Conservation (phyloP, 768 basidiomycete genomes). For the Russula vinacea region DNA sequence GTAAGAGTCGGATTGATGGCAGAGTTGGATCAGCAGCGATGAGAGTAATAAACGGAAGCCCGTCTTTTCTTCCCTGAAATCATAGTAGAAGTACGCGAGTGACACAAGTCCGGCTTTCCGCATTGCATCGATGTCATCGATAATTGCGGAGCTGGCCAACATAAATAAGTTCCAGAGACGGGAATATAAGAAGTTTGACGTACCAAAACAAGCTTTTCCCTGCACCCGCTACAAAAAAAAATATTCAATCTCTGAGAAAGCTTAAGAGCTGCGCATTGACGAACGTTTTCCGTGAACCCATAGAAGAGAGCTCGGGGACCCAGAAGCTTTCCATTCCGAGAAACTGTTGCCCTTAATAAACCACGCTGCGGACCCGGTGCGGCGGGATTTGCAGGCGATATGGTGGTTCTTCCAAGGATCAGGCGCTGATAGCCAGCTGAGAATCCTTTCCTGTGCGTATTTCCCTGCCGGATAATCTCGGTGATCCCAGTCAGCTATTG, state of each 20-base stretch:
- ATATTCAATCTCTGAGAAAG: not conserved
- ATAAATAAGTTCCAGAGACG: not conserved
- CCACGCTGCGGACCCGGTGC: not conserved
- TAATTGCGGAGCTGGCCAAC: not conserved
- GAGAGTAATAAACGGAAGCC: not conserved
- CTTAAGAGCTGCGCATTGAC: not conserved
- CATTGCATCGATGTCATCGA: not conserved
- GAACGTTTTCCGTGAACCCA: not conserved
- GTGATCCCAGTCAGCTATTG: not conserved
- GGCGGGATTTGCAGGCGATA: not conserved
- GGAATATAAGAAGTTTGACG: not conserved
- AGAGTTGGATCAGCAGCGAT: not conserved
- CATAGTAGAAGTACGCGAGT: not conserved
- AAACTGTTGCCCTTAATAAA: not conserved
- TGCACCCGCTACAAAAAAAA: not conserved
- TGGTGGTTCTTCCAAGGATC: not conserved
- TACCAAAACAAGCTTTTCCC: not conserved
- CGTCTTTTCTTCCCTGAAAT: not conserved
- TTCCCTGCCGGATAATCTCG: not conserved
- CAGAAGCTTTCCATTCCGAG: not conserved
- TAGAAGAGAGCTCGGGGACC: not conserved
- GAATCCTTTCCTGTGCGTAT: not conserved
- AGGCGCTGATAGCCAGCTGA: not conserved
- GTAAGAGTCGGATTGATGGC: not conserved
- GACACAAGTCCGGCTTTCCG: not conserved